Base-by-base conservation (phyloP, 2,329 filamentous ascomycete species). In the Claviceps pazoutovae region DNA sequence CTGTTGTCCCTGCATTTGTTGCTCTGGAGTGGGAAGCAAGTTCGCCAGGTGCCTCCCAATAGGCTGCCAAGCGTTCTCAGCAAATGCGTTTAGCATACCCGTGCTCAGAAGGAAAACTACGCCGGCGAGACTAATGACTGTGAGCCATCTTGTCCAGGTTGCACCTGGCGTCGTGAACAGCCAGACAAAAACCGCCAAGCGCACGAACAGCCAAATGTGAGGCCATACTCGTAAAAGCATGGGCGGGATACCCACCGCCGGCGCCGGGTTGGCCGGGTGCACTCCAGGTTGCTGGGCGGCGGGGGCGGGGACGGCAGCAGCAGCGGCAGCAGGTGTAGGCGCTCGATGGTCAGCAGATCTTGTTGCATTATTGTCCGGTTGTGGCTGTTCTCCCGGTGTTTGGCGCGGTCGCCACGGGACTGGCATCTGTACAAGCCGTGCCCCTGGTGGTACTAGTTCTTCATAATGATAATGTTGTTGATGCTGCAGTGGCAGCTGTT, bases 201-300 rank as follows among this genome's bases (percentile, higher is more conserved):
- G 74, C 38, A 79, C 66, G 1, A 82, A 57, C 49, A 83, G 69
- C 80, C 80, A 84, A 30, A 84, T 61, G 50, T 82, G 74, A n/a
- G 78, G 78, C 69, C 75, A 77, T n/a, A 79, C 51, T 16, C 64
- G 62, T 50, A 66, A 55, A 5, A 69, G 50, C 13, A 68, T 44
- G 21, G 63, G 62, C 4, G 65, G 65, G 7, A 68, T 42, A 7
- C 61, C 66, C 17, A 56, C 62, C 23, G 56, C 64, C 7, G 30
- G 30, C 3, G 60, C 58, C n/a, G 68, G 68, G 48, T 74, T 74
- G 50, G 66, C 68, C 7, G 62, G 64, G 48, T 71, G 71, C 39
- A 64, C 54, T 45, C 11, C 41, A 36, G 51, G 38, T 37, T 52
- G 52, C 19, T 45, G 53, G 23, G 14, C 48, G 14, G 39, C 51